Evolutionary conservation across 2,329 filamentous ascomycete species (phyloP), one percentile per base, ranked within the genome.

Genomic region (Aureobasidium namibiae): DNA sequence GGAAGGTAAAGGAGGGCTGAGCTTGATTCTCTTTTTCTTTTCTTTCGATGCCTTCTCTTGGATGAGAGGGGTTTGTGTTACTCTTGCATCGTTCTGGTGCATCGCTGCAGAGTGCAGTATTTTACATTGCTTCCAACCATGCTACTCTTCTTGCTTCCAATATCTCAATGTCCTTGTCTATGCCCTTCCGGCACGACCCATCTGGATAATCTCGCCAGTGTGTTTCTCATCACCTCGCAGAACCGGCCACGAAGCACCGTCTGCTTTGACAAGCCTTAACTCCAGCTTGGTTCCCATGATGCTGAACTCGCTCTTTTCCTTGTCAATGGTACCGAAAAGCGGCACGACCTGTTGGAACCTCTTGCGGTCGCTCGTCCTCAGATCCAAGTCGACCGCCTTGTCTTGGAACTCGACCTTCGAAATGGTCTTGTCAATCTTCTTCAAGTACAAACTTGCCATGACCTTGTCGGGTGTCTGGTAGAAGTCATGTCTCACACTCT

Each of bases 401-500:
- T 74, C 78, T 36, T 78, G 72, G 71, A 97, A 92, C 24, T 81
- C 78, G 46, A 97, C 81, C 64, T 82, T 87, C 54, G 90, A 88
- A 26, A 77, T 82, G 24, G 86, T 82, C 75, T 92, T 95, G 75
- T 92, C 85, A 67, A 99, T 96, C 78, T 97, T 97, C 80, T 97
- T 99, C 58, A 97, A 81, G 76, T 95, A 99, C 66, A 96, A 87
- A 9, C 89, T 94, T 2, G 89, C 92, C 65, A 95, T 96, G 60
- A 97, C 89, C 14, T 84, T 85, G 13, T 83, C 82, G 2, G 87
- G 79, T 1, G 94, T 97, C 74, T 99, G 94, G 76, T 99, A 99
- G 75, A 92, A 99, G 74, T 99, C 94, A 70, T 88, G 85, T 62
- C 90, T 82, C 63, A 96, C 88, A 3, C 83, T 86, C 44, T 90